Base-by-base conservation (phyloP, 768 basidiomycete species). In the Sarcodon sp. region DNA sequence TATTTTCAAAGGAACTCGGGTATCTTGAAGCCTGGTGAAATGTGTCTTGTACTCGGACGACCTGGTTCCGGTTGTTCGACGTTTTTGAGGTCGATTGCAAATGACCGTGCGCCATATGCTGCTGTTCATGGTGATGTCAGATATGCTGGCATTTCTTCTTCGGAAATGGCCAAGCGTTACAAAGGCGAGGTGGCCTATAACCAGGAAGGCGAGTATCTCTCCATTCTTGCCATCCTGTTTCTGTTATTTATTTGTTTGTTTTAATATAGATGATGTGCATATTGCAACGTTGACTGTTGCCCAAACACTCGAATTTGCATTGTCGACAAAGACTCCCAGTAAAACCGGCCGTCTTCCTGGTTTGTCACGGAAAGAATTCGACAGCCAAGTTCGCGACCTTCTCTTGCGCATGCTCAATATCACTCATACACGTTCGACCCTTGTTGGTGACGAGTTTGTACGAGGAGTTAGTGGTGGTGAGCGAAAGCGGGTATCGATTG, bases 41-140 rank as follows among this genome's bases (percentile, higher is more conserved):
- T 92, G 88, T 82, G 87, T 57, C 73, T 90, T 6, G 87, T 86
- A 16, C 69, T 87, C 10, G 89, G 89, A 15, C 80, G 86, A 47
- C 89, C 89, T 4, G 85, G 83, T 1, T 74, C 86, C 5, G 90
- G 90, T 33, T 93, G 91, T 59, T 78, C 82, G 0, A 86, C 91
- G 0, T 90, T 94, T 66, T 70, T 94, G 16, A 90, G 88, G 63
- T 64, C 79, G 0, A 81, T 94, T 50, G 76, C 91, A 15, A 90
- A 92, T 59, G 73, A 80, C 51, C 73, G 86, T 3, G 68, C 67
- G 7, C 83, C 75, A 10, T 92, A 76, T 59, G 69, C 76, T 1
- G 66, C 55, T 4, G 76, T 92, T 44, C 59, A 65, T 1, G 88
- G 90, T 33, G 70, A 86, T 11, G 80, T 93, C n/a, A 66, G 73